These are phyloP conservation scores for Nakazawaea siamensis DNA, from an alignment of 805 yeast genomes.

Conservation along the genomic window DNA sequence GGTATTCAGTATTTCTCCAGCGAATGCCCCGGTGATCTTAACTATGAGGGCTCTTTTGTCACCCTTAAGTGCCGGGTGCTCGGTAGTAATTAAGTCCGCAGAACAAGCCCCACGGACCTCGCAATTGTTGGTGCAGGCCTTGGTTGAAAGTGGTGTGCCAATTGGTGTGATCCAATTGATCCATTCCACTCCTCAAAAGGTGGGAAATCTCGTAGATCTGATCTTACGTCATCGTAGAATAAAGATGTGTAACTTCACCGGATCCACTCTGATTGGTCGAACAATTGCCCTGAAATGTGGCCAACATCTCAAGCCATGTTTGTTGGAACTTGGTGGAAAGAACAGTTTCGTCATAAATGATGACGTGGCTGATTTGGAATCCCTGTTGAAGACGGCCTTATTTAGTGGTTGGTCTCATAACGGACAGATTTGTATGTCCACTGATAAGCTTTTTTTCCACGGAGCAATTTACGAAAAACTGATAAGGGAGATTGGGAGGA, in stretches of 20 bases:
- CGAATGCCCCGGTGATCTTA: constrained; percentile 41
- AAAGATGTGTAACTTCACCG: constrained; percentile 35
- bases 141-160: constrained; percentile 32
- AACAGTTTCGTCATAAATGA: constrained; percentile 26
- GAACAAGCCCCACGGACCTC: constrained; percentile 29
- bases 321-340: constrained; percentile 40
- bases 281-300: constrained; percentile 29
- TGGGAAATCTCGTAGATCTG: constrained; percentile 17
- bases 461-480: constrained; percentile 25
- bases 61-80: constrained; percentile 42
- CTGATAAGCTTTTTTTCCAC: constrained; percentile 30
- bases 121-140: constrained; percentile 24
- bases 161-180: constrained; percentile 25
- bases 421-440: constrained; percentile 42
- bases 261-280: constrained; percentile 32
- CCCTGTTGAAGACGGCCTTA: constrained; percentile 22
- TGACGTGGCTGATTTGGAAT: constrained; percentile 24
- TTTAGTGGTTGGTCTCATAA: constrained; percentile 32
- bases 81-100: constrained; percentile 32
- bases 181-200: constrained; percentile 21
- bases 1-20: constrained; percentile 35
- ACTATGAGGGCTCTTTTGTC: constrained; percentile 30
- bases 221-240: constrained; percentile 22
- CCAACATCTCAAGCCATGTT: constrained; percentile 27
- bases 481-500: constrained; percentile 12